Base-by-base conservation (phyloP, 768 basidiomycete species). In the Russula emetica region DNA sequence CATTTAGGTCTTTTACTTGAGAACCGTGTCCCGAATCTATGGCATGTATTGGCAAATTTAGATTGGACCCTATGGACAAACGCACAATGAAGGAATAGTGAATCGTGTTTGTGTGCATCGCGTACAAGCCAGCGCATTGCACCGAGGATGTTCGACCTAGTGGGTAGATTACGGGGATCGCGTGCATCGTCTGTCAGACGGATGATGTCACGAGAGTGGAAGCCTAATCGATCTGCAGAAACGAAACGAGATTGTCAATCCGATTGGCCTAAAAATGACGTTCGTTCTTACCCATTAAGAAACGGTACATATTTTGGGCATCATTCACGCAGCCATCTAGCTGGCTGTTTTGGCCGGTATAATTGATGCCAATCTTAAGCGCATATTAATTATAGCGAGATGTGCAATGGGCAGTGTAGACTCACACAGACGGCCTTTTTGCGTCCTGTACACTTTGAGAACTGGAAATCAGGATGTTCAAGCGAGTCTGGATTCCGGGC, bases 61-160 rank as follows among this genome's bases (percentile, higher is more conserved):
- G 8, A 45, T 45, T 57, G 18, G 14, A 26, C 55, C 30, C 5
- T 3, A 8, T 10, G n/a, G 5, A 58, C 14, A 16, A 8, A 60
- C 61, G 52, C 20, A 70, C 69, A 79, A 59, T 79, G 78, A 69
- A 79, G 74, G 70, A 78, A 78, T 30, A 79, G 70, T 4, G 78
- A 76, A 67, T 79, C 78, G 62, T 78, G 79, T n/a, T 78, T 76
- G 52, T 72, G 75, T 22, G 82, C 82, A 61, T 75, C 79, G 5
- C 69, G 63, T 26, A 81, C 78, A 38, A 83, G 76, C 82, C 82
- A 83, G 24, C 77, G 73, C 78, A 81, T 79, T 14, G 79, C 82
- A 11, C 71, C 70, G 32, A 81, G 71, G 66, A 83, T 83, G 68
- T 83, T 83, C 30, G 70, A 74, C 45, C 74, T 66, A 1, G 80